These are phyloP conservation scores for Phialophora tarda DNA, from an alignment of 2,329 filamentous ascomycete genomes.

Conservation along the genomic window DNA sequence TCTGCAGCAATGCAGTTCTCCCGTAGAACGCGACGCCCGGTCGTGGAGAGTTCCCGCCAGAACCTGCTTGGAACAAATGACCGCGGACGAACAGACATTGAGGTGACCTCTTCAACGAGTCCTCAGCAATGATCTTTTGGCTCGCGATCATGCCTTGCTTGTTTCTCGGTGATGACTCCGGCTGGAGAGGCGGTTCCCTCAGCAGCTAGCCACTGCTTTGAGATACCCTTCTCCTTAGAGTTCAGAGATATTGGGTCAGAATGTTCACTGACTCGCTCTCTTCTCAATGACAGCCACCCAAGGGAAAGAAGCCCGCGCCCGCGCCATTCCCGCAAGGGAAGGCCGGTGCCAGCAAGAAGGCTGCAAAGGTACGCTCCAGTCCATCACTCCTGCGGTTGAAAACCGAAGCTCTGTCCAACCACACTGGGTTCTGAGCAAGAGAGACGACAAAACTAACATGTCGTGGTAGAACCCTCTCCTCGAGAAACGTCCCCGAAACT, in stretches of 20 bases:
- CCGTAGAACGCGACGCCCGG: conserved; percentile 17
- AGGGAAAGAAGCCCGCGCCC: conserved; percentile 98
- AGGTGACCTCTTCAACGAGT: conserved; percentile 35
- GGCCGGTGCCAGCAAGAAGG: conserved; percentile 87
- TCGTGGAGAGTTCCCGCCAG: conserved; percentile 22
- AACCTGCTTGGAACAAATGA: conserved; percentile 18
- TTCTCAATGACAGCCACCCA: conserved; percentile 99
- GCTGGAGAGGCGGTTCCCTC: conserved; percentile 28
- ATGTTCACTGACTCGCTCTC: conserved; percentile 89
- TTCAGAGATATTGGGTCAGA: conserved; percentile 69
- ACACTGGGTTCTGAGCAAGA: background rate
- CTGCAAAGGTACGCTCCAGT: conserved; percentile 73
- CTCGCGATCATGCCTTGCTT: background rate
- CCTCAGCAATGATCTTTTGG: conserved; percentile 11
- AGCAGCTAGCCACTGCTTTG: conserved; percentile 18
- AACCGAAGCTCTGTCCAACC: background rate
- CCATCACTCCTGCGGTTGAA: conserved; percentile 7
- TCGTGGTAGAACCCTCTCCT: conserved; percentile 87
- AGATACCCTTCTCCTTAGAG: conserved; percentile 74
- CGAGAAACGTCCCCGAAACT: conserved; percentile 98
- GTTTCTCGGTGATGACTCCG: conserved; percentile 31
- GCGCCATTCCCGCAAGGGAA: conserved; percentile 96
- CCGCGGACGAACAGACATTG: background rate
- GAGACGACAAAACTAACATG: conserved; percentile 15
- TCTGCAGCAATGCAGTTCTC: conserved; percentile 10